These are phyloP conservation scores for Schoenoplectus tabernaemontani DNA, from an alignment of 202 grass and related monocot genomes.

Conservation along the genomic window DNA sequence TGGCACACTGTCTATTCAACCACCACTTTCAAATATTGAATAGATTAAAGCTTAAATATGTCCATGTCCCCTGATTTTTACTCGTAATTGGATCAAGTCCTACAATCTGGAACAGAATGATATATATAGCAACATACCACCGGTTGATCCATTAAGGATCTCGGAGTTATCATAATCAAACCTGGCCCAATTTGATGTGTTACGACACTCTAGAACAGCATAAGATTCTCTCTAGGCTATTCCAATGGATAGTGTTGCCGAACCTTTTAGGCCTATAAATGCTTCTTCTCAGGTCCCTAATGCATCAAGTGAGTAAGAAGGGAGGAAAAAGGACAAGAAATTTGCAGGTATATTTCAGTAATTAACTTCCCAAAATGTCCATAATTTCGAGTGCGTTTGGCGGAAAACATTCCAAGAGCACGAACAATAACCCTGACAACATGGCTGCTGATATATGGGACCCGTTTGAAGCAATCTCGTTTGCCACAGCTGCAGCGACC, in stretches of 20 bases:
- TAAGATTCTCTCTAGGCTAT: neutral
- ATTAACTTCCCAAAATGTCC: slow-evolving; percentile 32
- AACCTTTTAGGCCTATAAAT: neutral
- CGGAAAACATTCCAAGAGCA: slow-evolving; percentile 11
- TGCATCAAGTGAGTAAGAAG: neutral
- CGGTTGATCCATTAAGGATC: neutral
- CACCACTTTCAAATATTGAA: too few relatives aligned
- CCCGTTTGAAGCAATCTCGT: slow-evolving; percentile 25
- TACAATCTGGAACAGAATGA: neutral
- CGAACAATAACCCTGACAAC: neutral
- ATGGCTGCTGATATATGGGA: slow-evolving; percentile 29
- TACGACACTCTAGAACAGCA: neutral
- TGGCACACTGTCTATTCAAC: too few relatives aligned
- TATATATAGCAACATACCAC: neutral
- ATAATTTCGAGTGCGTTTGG: slow-evolving; percentile 45
- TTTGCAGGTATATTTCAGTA: neutral
- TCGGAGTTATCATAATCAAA: neutral
- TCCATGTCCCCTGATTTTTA: neutral
- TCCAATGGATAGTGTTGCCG: neutral
- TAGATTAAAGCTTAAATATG: neutral
- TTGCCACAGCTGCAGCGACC: neutral
- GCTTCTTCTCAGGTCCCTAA: neutral
- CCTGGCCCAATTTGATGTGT: neutral
- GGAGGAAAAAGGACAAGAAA: neutral
- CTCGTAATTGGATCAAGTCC: neutral